These are phyloP conservation scores for Pestalotiopsis sp. DNA, from an alignment of 2,329 filamentous ascomycete species.

Conservation along the genomic window DNA sequence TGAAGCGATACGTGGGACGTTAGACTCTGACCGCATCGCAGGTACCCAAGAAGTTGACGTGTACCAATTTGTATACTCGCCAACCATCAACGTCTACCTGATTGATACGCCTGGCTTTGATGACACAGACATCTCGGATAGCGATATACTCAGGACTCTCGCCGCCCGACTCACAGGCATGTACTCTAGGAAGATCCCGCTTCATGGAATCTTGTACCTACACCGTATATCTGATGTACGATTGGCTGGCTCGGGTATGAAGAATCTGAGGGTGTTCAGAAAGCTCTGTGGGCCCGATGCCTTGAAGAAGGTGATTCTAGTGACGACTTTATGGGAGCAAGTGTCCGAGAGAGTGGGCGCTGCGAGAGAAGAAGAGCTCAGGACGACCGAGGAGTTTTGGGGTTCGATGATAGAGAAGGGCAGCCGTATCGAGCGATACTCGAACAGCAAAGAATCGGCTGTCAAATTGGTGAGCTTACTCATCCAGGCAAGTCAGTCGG, in stretches of 20 bases:
- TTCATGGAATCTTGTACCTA: not conserved
- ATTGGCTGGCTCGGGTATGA: not conserved
- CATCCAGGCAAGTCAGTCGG: not conserved
- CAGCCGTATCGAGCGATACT: not conserved
- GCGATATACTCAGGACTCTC: not conserved
- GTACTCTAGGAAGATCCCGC: not conserved
- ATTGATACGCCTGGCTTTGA: not conserved
- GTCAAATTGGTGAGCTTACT: not conserved
- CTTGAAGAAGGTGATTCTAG: not conserved
- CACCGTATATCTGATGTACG: not conserved
- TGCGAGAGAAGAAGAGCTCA: not conserved
- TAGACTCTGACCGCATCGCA: not conserved
- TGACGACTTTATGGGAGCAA: not conserved
- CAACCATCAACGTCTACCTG: not conserved
- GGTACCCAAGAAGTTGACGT: not conserved
- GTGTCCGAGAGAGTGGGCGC: not conserved
- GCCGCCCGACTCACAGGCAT: not conserved
- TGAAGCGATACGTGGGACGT: fast-evolving
- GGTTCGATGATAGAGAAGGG: not conserved
- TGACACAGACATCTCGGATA: not conserved
- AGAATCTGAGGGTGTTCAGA: not conserved
- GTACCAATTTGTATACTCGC: not conserved
- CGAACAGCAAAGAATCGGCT: not conserved
- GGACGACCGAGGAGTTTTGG: not conserved
- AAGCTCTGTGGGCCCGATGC: not conserved